A percentile compares a stretch with the other conserved stretches of the same genome.
These are phyloP conservation scores for Hibiscus syriacus DNA, from an alignment of 345 rosid genomes.

Conservation along the genomic window DNA sequence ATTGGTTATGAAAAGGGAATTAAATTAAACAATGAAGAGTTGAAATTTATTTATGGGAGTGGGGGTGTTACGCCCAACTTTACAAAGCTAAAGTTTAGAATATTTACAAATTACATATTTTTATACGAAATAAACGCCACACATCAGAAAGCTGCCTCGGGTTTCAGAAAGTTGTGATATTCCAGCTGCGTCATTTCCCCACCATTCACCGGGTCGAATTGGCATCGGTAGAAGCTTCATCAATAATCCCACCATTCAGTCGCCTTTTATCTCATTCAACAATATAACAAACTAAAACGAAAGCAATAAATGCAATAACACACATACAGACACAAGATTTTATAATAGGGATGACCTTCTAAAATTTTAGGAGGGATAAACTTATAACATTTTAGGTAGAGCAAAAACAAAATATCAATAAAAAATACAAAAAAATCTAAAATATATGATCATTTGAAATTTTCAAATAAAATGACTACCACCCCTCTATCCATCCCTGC, in stretches of 20 bases:
- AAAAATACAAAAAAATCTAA: too few species aligned
- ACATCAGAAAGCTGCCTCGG: not conserved
- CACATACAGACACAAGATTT: too few species aligned
- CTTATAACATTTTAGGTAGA: too few species aligned
- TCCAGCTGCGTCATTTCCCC: not conserved
- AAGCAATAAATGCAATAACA: conserved; percentile 7
- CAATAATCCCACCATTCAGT: conserved; percentile 4
- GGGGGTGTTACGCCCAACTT: not conserved
- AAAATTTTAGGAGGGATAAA: too few species aligned
- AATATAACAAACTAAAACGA: not conserved
- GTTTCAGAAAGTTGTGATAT: not conserved
- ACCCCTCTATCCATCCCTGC: too few species aligned
- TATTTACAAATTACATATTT: conserved; percentile 12
- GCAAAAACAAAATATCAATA: too few species aligned
- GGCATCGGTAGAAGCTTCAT: not conserved
- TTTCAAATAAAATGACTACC: too few species aligned
- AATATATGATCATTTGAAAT: too few species aligned
- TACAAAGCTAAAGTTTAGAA: not conserved
- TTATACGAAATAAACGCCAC: not conserved
- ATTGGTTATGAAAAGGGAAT: not conserved
- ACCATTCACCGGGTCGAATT: not conserved
- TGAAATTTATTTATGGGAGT: not conserved
- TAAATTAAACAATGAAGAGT: not conserved
- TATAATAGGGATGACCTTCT: too few species aligned
- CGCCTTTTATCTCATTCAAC: not conserved